phyloP scores from a whole-genome alignment of 1,284 basidiomycete species.

The Phellopilus nigrolimitatus region DNA sequence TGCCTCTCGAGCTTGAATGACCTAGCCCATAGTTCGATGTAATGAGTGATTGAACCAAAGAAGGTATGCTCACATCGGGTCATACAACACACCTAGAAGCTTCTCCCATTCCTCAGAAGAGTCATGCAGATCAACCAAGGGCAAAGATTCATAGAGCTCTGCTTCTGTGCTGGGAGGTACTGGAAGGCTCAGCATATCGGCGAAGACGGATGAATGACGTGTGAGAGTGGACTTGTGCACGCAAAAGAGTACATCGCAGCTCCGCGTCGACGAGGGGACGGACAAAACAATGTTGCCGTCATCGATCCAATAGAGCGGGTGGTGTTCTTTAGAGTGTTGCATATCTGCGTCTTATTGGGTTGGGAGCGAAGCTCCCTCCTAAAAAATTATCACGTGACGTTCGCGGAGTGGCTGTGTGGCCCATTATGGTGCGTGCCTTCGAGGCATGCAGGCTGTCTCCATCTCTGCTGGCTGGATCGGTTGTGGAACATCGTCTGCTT shows the following conservation, averaged over 20 bases:
- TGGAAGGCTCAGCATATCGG: constrained; percentile 3
- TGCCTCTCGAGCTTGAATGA: background rate
- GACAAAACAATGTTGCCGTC: background rate
- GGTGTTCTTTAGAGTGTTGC: background rate
- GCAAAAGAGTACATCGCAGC: background rate
- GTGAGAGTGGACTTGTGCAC: background rate
- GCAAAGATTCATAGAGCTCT: background rate
- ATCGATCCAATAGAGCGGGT: background rate
- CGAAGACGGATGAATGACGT: background rate
- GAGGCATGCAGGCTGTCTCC: too few species aligned
- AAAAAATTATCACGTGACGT: too few species aligned
- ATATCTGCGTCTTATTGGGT: too few species aligned
- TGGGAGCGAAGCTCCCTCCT: too few species aligned
- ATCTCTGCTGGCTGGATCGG: too few species aligned
- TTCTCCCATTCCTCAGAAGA: background rate
- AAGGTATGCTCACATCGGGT: background rate
- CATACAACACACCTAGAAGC: background rate
- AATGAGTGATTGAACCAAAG: background rate
- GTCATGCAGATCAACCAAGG: background rate
- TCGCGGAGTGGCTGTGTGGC: too few species aligned
- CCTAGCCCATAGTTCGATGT: background rate
- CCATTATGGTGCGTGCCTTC: too few species aligned
- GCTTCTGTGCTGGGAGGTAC: background rate
- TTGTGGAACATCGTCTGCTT: too few species aligned
- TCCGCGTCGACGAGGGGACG: background rate